A percentile compares a stretch with the other conserved stretches of the same genome.
Evolutionary conservation across 169 alveolate genomes (phyloP).

Genomic region (Babesia caballi): DNA sequence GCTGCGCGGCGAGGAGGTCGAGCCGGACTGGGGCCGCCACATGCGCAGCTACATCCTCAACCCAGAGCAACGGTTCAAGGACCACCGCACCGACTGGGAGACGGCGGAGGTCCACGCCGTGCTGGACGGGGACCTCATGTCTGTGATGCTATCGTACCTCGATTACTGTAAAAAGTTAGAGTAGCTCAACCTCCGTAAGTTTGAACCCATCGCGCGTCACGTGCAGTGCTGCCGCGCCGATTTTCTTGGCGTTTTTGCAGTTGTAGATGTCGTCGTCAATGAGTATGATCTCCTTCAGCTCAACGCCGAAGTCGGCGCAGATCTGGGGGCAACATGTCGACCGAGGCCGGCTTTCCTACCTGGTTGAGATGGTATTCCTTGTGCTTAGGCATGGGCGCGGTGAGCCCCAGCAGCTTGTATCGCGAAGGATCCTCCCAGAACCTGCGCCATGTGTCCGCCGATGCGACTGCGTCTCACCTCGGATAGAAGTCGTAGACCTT

Average conservation of each 20-base stretch:
- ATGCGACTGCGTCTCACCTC: not conserved
- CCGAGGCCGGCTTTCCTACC: not conserved
- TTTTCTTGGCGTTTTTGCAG: constrained; percentile 50
- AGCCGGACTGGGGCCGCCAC: constrained; percentile 63
- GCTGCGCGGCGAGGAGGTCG: constrained; percentile 58
- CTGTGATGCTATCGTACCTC: constrained; percentile 46
- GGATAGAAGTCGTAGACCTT: constrained; percentile 62
- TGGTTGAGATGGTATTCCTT: constrained; percentile 58
- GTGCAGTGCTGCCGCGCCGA: constrained; percentile 60
- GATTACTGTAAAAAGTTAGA: not conserved
- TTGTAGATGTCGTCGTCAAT: constrained; percentile 66
- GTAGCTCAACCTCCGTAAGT: constrained; percentile 29
- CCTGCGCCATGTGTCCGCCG: constrained; percentile 4
- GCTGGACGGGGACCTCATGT: constrained; percentile 61
- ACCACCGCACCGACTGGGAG: constrained; percentile 63
- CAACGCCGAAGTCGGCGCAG: constrained; percentile 37
- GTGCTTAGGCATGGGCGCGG: constrained; percentile 55
- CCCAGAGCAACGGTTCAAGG: constrained; percentile 65
- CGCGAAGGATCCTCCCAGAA: constrained; percentile 50
- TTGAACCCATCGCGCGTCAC: constrained; percentile 57
- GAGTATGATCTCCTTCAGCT: constrained; percentile 55
- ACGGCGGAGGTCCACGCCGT: constrained; percentile 33
- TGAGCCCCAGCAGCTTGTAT: constrained; percentile 46
- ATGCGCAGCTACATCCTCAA: constrained; percentile 62
- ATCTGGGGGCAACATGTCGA: not conserved